phyloP scores from a whole-genome alignment of 495 filamentous ascomycete genomes.

The Podospora pseudopauciseta region DNA sequence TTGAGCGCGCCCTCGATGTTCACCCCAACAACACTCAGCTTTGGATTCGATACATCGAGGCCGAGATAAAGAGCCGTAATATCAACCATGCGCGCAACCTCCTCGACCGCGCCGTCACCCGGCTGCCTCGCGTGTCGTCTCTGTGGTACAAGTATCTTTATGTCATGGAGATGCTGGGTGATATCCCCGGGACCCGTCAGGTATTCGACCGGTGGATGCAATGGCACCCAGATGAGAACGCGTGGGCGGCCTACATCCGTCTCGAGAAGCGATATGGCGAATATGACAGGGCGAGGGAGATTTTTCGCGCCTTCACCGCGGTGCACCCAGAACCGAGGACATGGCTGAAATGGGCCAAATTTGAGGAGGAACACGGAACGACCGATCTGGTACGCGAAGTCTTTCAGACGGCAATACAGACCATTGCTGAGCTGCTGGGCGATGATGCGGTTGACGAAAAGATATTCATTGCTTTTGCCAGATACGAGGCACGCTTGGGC shows the following conservation, averaged over 20 bases:
- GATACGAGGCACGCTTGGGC: slow-evolving; percentile 89
- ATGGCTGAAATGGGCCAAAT: slow-evolving; percentile 98
- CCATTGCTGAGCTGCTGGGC: slow-evolving; percentile 83
- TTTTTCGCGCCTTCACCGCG: slow-evolving; percentile 86
- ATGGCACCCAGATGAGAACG: slow-evolving; percentile 94
- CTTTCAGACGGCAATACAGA: slow-evolving; percentile 83
- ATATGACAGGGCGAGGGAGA: slow-evolving; percentile 74
- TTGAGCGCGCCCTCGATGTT: slow-evolving; percentile 93
- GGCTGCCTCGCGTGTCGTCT: slow-evolving; percentile 86
- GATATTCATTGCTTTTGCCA: slow-evolving; percentile 87
- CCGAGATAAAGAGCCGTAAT: slow-evolving; percentile 93
- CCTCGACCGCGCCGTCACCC: slow-evolving; percentile 89
- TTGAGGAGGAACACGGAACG: slow-evolving; percentile 92
- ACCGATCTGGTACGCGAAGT: slow-evolving; percentile 89
- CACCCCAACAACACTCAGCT: slow-evolving; percentile 71
- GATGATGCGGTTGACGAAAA: slow-evolving; percentile 97
- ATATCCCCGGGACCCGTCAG: slow-evolving; percentile 86
- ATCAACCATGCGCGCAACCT: slow-evolving; percentile 97
- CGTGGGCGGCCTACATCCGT: slow-evolving; percentile 95
- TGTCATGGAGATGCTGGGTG: slow-evolving; percentile 95
- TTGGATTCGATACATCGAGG: slow-evolving; percentile 85
- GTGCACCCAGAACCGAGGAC: slow-evolving; percentile 94
- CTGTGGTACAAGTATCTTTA: slow-evolving; percentile 99
- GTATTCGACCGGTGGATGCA: slow-evolving; percentile 98
- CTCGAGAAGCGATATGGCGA: slow-evolving; percentile 93